phyloP scores from a whole-genome alignment of 2,329 filamentous ascomycete species.

The Cladosporium sp. region DNA sequence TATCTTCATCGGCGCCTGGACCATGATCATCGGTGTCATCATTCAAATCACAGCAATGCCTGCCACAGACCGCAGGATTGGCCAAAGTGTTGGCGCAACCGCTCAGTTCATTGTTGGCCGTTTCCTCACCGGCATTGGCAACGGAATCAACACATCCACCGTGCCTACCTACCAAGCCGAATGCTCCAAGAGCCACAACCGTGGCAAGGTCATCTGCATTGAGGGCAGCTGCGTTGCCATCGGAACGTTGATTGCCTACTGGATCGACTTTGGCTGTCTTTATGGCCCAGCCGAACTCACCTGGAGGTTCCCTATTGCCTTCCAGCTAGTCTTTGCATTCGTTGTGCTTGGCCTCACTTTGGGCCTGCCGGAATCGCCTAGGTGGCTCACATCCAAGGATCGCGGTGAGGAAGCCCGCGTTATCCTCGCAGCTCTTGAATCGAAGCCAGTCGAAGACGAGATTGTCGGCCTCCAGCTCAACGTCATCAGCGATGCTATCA shows the following conservation, averaged over 20 bases:
- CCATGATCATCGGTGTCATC: conserved; percentile 50
- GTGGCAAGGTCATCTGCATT: conserved; percentile 51
- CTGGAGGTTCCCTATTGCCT: conserved; percentile 19
- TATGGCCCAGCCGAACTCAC: conserved; percentile 19
- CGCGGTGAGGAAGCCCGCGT: conserved; percentile 15
- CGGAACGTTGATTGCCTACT: conserved; percentile 50
- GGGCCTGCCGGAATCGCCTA: conserved; percentile 20
- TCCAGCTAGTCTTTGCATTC: conserved; percentile 17
- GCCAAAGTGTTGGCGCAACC: conserved; percentile 33
- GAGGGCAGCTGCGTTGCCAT: conserved; percentile 51
- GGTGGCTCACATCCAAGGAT: conserved; percentile 20
- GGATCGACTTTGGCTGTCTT: conserved; percentile 49
- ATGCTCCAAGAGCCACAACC: conserved; percentile 49
- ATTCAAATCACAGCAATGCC: conserved; percentile 49
- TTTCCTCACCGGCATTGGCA: conserved; percentile 53
- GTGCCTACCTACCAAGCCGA: conserved; percentile 53
- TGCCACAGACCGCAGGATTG: conserved; percentile 24
- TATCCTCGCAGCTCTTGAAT: conserved; percentile 6
- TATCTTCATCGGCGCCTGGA: conserved; percentile 27
- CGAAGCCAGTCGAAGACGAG: conserved; percentile 15
- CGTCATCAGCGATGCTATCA: conserved; percentile 16
- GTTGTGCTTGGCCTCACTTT: conserved; percentile 19
- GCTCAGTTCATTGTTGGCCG: conserved; percentile 50
- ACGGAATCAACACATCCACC: conserved; percentile 52
- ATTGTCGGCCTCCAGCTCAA: conserved; percentile 7